phyloP scores from a whole-genome alignment of 352 stramenopile genomes.

The Peronospora tabacina region DNA sequence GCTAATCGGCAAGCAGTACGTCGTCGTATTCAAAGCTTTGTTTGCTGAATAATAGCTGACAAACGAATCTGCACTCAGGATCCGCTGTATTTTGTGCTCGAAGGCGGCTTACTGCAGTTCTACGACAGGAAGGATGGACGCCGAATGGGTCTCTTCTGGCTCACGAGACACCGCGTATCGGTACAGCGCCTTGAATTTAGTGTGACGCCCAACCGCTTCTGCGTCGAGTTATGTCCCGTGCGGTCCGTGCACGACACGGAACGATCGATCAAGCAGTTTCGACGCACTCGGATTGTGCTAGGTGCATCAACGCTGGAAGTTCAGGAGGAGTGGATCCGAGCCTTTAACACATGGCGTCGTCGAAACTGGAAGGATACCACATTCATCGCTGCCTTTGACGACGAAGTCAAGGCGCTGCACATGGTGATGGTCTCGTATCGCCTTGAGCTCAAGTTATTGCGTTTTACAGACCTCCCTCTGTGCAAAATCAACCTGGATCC shows the following conservation, averaged over 20 bases:
- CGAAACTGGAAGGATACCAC: constrained; percentile 69
- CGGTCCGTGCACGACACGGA: constrained; percentile 72
- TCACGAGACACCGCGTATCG: constrained; percentile 64
- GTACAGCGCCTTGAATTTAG: constrained; percentile 36
- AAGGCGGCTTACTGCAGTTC: constrained; percentile 62
- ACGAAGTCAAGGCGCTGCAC: constrained; percentile 56
- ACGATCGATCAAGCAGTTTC: constrained; percentile 57
- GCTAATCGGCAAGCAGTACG: constrained; percentile 33
- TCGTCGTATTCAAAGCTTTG: neutral
- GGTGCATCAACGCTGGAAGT: constrained; percentile 46
- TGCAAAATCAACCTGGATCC: constrained; percentile 33
- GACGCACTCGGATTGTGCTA: constrained; percentile 43
- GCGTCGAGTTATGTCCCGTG: constrained; percentile 61
- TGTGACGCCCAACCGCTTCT: constrained; percentile 57
- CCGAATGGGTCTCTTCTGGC: constrained; percentile 58
- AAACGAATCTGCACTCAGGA: constrained; percentile 27
- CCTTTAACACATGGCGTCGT: constrained; percentile 65
- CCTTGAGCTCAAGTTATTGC: constrained; percentile 58
- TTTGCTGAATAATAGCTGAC: neutral
- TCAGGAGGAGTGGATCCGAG: constrained; percentile 51
- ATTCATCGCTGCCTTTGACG: constrained; percentile 49
- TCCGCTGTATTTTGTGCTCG: constrained; percentile 73
- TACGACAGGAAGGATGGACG: constrained; percentile 65
- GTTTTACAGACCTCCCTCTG: constrained; percentile 35
- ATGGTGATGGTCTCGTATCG: constrained; percentile 64